Percentiles rank a stretch among this genome's conserved stretches.
These are phyloP conservation scores for Barbatosphaeria neglecta DNA, from an alignment of 495 filamentous ascomycete genomes.

Conservation along the genomic window DNA sequence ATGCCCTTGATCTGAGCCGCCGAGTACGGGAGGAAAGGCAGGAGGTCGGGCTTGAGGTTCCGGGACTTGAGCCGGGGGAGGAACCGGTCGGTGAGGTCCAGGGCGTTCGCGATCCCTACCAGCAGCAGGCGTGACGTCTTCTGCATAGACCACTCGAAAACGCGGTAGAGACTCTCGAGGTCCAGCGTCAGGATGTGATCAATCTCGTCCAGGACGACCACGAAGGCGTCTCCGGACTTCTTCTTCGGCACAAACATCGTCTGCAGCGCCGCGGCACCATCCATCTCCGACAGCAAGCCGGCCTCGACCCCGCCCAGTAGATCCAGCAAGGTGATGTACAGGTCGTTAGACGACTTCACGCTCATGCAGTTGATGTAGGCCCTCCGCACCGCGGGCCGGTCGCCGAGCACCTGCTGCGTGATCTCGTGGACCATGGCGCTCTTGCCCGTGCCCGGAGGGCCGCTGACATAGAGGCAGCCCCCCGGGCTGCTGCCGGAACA, in stretches of 20 bases:
- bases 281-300: slow-evolving; percentile 31
- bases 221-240: slow-evolving; percentile 44
- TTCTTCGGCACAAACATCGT: slow-evolving; percentile 52
- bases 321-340: slow-evolving; percentile 63
- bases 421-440: slow-evolving; percentile 83
- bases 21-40: slow-evolving; percentile 89
- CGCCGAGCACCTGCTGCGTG: slow-evolving; percentile 42
- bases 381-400: slow-evolving; percentile 40
- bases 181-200: slow-evolving; percentile 85
- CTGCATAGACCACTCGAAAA: slow-evolving; percentile 89
- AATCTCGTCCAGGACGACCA: slow-evolving; percentile 88
- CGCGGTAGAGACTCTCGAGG: slow-evolving; percentile 69
- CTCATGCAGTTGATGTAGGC: slow-evolving; percentile 94
- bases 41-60: slow-evolving; percentile 75
- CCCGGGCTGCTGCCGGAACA: slow-evolving; percentile 48
- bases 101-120: slow-evolving; percentile 90
- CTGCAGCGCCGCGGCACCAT: slow-evolving; percentile 49
- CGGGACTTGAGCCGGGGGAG: slow-evolving; percentile 87
- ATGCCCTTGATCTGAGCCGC: slow-evolving; percentile 80
- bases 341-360: slow-evolving; percentile 69
- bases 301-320: slow-evolving; percentile 23
- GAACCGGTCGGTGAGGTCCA: slow-evolving; percentile 91
- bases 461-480: slow-evolving; percentile 91
- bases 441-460: slow-evolving; percentile 92
- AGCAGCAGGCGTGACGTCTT: slow-evolving; percentile 65